Evolutionary conservation across 139 green algal genomes (phyloP).

Genomic region (Coccomyxa sp.): DNA sequence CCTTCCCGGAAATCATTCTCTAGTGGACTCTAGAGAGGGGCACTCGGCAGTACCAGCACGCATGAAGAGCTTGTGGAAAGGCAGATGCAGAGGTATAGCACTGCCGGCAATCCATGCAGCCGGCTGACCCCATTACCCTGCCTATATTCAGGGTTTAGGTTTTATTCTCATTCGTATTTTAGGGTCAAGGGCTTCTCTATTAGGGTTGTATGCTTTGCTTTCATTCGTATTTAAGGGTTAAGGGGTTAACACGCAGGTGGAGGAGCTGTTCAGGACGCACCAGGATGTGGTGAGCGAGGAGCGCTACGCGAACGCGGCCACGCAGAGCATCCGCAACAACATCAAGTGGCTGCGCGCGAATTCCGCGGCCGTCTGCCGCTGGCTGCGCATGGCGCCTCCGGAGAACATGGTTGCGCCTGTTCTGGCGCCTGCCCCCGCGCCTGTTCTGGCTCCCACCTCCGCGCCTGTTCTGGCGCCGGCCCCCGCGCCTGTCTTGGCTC

Average conservation of each 20-base stretch:
- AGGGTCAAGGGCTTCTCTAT: no score
- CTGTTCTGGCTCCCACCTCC: not conserved
- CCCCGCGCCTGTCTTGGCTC: not conserved
- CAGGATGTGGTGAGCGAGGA: not conserved
- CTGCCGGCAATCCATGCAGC: no score
- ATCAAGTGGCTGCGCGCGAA: not conserved
- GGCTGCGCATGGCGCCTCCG: not conserved
- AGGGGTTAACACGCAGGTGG: not conserved
- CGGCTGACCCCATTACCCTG: no score
- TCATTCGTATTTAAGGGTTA: not conserved
- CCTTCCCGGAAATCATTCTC: no score
- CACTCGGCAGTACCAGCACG: not conserved
- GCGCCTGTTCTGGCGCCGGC: not conserved
- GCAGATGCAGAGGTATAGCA: no score
- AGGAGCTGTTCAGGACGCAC: conserved; percentile 3
- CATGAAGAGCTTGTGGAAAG: not conserved
- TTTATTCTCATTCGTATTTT: no score
- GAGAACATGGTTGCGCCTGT: not conserved
- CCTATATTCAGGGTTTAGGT: no score
- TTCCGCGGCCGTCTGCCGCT: not conserved
- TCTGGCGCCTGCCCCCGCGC: not conserved
- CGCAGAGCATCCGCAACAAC: conserved; percentile 1
- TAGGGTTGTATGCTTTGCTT: not conserved
- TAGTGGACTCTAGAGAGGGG: no score
- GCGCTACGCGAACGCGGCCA: not conserved